Evolutionary conservation across 2,329 filamentous ascomycete species (phyloP).

Genomic region (Penicillium olsonii): DNA sequence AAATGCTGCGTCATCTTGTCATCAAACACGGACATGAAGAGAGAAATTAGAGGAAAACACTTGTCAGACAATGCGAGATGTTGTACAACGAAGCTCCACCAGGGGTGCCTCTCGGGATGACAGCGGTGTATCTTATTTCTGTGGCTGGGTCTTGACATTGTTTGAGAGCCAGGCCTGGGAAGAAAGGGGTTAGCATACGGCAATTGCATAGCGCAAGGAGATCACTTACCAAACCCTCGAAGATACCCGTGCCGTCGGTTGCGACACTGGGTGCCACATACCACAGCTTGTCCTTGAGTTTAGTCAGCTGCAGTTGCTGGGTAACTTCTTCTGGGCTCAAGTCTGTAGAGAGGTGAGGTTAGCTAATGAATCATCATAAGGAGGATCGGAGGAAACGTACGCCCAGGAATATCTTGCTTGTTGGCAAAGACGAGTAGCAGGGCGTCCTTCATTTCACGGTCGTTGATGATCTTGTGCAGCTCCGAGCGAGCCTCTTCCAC

Average conservation of each 20-base stretch:
- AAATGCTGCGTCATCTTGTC: conserved; percentile 45
- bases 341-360: conserved; percentile 54
- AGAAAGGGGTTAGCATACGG: conserved; percentile 12
- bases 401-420: conserved; percentile 91
- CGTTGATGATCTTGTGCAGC: conserved; percentile 95
- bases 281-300: conserved; percentile 82
- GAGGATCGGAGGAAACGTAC: conserved; percentile 49
- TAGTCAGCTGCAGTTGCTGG: conserved; percentile 71
- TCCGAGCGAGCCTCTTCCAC: conserved; percentile 93
- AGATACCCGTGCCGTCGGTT: conserved; percentile 76
- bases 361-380: conserved; percentile 12
- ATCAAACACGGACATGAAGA: conserved; percentile 43
- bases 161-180: conserved; percentile 72
- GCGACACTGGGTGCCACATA: conserved; percentile 82
- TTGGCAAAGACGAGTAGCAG: conserved; percentile 95
- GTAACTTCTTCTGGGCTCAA: conserved; percentile 80
- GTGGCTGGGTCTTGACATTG: conserved; percentile 67
- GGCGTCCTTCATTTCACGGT: conserved; percentile 96
- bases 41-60: conserved; percentile 26
- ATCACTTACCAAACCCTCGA: conserved; percentile 69
- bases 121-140: conserved; percentile 35
- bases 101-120: conserved; percentile 21
- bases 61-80: conserved; percentile 31
- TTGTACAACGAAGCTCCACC: conserved; percentile 36
- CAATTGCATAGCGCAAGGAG: not conserved